Percentiles rank a stretch among this genome's conserved stretches.
Conservation (phyloP, 2,329 filamentous ascomycete species). For the Talaromyces sp. region DNA sequence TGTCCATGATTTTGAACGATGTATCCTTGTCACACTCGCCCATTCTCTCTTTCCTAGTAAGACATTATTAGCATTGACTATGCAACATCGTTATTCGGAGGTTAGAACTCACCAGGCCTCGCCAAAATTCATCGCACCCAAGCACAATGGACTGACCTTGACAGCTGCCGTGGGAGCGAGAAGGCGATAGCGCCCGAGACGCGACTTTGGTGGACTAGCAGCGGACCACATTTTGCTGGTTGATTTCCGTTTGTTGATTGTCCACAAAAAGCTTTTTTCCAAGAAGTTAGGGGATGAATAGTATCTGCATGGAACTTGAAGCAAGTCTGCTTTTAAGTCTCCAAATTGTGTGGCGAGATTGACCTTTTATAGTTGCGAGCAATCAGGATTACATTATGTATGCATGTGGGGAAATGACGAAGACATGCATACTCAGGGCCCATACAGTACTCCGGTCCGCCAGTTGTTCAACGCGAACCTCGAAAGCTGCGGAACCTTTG, state of each 20-base stretch:
- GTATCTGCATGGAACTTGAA: neutral
- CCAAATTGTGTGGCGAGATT: too few species aligned
- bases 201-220: slow-evolving; percentile 5
- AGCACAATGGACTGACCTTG: slow-evolving; percentile 56
- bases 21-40: slow-evolving; percentile 54
- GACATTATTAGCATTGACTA: too few species aligned
- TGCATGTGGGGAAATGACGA: too few species aligned
- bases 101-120: slow-evolving; percentile 46
- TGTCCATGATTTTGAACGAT: slow-evolving; percentile 54
- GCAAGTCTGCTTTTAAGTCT: too few species aligned
- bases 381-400: too few species aligned
- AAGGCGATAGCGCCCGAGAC: slow-evolving; percentile 55
- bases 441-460: too few species aligned
- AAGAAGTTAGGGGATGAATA: neutral
- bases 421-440: too few species aligned
- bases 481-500: too few species aligned
- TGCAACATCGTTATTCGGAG: neutral
- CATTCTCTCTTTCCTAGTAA: slow-evolving; percentile 22
- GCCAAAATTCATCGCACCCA: slow-evolving; percentile 60
- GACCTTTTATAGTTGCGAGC: too few species aligned
- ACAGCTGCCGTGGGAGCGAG: slow-evolving; percentile 56
- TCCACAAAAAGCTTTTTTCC: too few species aligned
- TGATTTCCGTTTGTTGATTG: too few species aligned
- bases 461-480: too few species aligned
- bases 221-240: neutral